A percentile compares a stretch with the other conserved stretches of the same genome.
Conservation (phyloP, 345 rosid species). For the Sisymbrium irio region DNA sequence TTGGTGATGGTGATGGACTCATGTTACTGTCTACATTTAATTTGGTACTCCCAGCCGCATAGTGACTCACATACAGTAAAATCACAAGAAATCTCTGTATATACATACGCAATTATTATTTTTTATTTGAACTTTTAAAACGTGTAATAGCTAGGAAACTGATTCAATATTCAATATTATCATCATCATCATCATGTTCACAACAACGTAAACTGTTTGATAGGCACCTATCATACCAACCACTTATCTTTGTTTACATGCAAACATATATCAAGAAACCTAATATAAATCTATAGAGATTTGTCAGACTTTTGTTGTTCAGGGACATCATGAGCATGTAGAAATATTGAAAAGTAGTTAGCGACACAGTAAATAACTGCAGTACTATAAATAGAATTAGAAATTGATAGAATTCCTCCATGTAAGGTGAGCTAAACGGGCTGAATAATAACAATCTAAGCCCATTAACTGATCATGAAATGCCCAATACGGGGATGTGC, state of each 20-base stretch:
- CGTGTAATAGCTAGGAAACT: background rate
- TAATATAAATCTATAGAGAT: background rate
- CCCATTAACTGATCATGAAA: background rate
- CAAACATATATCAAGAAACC: background rate
- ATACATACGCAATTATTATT: background rate
- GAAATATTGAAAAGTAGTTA: too few relatives aligned
- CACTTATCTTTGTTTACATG: background rate
- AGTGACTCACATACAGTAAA: conserved; percentile 19
- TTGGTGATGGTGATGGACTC: conserved; percentile 9
- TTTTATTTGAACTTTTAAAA: background rate
- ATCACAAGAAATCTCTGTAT: background rate
- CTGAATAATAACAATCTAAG: background rate
- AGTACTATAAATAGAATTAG: background rate
- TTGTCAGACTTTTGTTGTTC: too few relatives aligned
- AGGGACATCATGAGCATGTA: too few relatives aligned
- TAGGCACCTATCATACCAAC: background rate
- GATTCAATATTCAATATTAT: background rate
- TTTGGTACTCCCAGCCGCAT: conserved; percentile 18
- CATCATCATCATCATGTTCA: background rate
- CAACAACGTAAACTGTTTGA: background rate
- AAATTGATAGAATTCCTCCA: too few relatives aligned
- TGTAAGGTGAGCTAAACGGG: background rate
- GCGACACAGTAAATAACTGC: background rate
- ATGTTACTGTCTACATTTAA: conserved; percentile 23
- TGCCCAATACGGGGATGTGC: background rate